phyloP scores from a whole-genome alignment of 2,329 filamentous ascomycete species.

The Ceratocystis cubensis region DNA sequence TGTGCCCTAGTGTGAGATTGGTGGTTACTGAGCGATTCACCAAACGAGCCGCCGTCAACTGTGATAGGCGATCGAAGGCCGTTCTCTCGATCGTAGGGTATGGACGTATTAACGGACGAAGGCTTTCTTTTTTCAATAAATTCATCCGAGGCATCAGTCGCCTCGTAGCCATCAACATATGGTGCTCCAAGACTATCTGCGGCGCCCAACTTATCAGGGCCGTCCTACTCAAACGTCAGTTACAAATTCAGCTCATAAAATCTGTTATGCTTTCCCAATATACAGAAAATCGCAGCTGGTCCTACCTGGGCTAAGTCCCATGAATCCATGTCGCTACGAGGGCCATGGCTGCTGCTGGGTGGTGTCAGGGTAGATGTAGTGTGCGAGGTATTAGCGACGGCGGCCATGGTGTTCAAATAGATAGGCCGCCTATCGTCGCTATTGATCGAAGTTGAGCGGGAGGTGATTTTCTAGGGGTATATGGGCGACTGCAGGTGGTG shows the following conservation, averaged over 20 bases:
- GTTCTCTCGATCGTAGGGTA: constrained; percentile 13
- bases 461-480: neutral
- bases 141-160: neutral
- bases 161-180: constrained; percentile 1
- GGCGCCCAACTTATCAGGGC: constrained; percentile 3
- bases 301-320: constrained; percentile 17
- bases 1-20: constrained; percentile 15
- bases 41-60: constrained; percentile 17
- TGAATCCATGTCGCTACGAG: neutral
- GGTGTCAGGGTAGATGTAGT: constrained; percentile 18
- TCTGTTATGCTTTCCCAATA: neutral
- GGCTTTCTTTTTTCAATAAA: constrained; percentile 13
- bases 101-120: constrained; percentile 11
- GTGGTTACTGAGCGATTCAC: constrained; percentile 6
- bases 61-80: constrained; percentile 16
- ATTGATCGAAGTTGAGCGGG: neutral
- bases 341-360: constrained; percentile 18
- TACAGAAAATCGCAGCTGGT: neutral
- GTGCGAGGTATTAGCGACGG: constrained; percentile 12
- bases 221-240: constrained; percentile 11
- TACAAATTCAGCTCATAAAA: neutral
- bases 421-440: neutral
- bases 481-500: constrained; percentile 15
- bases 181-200: neutral
- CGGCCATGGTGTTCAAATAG: constrained; percentile 11